Evolutionary conservation across 345 rosid genomes (phyloP).

Genomic region (Populus deltoides): DNA sequence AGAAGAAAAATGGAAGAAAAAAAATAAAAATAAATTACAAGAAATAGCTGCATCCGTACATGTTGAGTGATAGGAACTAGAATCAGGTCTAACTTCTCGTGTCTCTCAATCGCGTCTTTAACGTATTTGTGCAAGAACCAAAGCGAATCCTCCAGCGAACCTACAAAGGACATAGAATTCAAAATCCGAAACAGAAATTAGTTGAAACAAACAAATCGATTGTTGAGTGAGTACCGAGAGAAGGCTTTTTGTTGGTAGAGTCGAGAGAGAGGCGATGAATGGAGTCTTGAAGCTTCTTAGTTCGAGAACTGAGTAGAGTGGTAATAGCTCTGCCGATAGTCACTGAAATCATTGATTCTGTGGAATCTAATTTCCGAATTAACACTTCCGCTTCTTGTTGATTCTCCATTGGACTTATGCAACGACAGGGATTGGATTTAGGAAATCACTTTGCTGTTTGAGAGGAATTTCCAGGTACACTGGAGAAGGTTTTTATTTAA

Average conservation of each 20-base stretch:
- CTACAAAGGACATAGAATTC: constrained; percentile 21
- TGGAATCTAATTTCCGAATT: constrained; percentile 40
- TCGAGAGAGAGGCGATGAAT: constrained; percentile 45
- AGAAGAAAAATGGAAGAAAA: not conserved
- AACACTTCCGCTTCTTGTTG: constrained; percentile 34
- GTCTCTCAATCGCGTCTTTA: constrained; percentile 49
- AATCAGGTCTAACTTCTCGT: constrained; percentile 46
- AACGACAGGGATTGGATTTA: not conserved
- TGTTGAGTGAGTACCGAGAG: constrained; percentile 35
- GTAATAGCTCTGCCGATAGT: constrained; percentile 61
- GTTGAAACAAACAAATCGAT: not conserved
- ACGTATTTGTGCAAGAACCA: constrained; percentile 58
- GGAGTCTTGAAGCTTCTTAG: constrained; percentile 63
- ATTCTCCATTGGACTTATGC: constrained; percentile 25
- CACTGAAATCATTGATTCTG: constrained; percentile 55
- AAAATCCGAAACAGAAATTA: too few relatives aligned
- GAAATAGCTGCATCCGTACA: constrained; percentile 28
- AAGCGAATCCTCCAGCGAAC: constrained; percentile 67
- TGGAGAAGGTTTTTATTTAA: not conserved
- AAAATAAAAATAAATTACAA: not conserved
- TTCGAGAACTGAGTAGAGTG: constrained; percentile 57
- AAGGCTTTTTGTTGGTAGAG: constrained; percentile 27
- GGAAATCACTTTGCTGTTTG: not conserved
- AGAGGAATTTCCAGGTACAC: not conserved
- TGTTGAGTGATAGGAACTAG: constrained; percentile 73